Evolutionary conservation across 2,329 filamentous ascomycete species (phyloP), one percentile per base, ranked within the genome.

Genomic region (Nemania abortiva): DNA sequence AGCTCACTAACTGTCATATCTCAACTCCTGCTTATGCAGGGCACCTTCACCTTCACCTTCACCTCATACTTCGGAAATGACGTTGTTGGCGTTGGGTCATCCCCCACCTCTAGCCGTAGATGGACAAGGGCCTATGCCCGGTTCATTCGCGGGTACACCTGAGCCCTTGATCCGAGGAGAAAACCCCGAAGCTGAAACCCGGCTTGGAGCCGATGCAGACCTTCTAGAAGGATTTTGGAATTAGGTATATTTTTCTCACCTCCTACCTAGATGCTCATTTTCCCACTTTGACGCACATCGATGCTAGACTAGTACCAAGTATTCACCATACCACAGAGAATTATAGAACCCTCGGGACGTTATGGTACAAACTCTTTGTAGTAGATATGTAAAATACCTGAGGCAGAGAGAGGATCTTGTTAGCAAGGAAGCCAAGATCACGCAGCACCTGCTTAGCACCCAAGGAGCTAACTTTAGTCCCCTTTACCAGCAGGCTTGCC

Each of bases 401-500:
- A 37, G 34, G 34, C 11, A 11, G 34, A 37, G 34, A 45, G 15
- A 45, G 39, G 9, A 45, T 18, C 39, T 15, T n/a, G 39, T 45
- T 45, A n/a, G 15, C 39, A 45, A 18, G 11, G 13, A 18, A 45
- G 39, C 39, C 39, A 45, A 45, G 39, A 45, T 45, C 39, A 34
- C 31, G 31, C 31, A 9, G 39, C 15, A 11, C 11, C 42, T n/a
- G n/a, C 18, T n/a, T 47, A 47, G 6, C 42, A 37, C n/a, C 18
- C 6, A 47, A 5, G 42, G 18, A 47, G n/a, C 42, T 47, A 47
- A 18, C 42, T 3, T 20, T 47, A 47, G 42, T 47, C 42, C 42
- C 42, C 42, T 47, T 47, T 47, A 22, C 27, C 11, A 29, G 24
- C 50, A 68, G 61, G 59, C 22, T 55, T 59, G 54, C 60, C 49